These are phyloP conservation scores for Fusarium duplospermum DNA, from an alignment of 2,329 filamentous ascomycete genomes.

Conservation along the genomic window DNA sequence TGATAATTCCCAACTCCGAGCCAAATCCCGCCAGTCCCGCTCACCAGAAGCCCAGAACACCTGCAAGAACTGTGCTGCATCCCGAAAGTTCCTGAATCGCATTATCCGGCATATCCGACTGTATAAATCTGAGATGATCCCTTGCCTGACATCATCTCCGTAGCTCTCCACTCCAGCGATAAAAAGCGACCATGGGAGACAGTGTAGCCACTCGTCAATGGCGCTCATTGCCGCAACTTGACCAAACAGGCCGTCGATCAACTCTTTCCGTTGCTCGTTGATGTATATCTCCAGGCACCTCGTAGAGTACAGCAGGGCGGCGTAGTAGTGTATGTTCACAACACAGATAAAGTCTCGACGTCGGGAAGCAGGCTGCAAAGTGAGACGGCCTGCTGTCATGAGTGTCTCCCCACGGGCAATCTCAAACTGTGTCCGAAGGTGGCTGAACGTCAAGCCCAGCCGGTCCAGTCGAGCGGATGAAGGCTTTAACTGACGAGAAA, in stretches of 20 bases:
- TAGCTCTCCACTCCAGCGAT: conserved; percentile 12
- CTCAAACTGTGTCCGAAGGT: conserved; percentile 11
- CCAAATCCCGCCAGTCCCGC: conserved; percentile 8
- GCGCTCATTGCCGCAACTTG: conserved; percentile 7
- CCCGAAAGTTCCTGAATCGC: conserved; percentile 16
- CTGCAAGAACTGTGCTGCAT: conserved; percentile 10
- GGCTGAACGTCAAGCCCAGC: neutral
- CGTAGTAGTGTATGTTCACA: conserved; percentile 16
- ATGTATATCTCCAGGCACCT: conserved; percentile 5
- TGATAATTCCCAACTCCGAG: conserved; percentile 1
- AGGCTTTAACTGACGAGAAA: conserved; percentile 5
- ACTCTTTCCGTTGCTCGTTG: neutral
- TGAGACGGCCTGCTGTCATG: conserved; percentile 6
- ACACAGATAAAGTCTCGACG: conserved; percentile 14
- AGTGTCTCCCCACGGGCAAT: conserved; percentile 16
- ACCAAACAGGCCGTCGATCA: neutral
- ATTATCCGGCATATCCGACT: neutral
- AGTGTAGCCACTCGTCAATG: conserved; percentile 10
- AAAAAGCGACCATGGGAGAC: conserved; percentile 12
- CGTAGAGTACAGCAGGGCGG: conserved; percentile 8
- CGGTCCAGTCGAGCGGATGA: neutral
- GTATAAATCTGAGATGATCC: neutral
- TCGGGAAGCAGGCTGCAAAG: neutral
- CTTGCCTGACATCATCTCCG: neutral
- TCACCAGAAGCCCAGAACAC: conserved; percentile 11